These are phyloP conservation scores for Ustilago loliicola DNA, from an alignment of 1,284 basidiomycete species.

Conservation along the genomic window DNA sequence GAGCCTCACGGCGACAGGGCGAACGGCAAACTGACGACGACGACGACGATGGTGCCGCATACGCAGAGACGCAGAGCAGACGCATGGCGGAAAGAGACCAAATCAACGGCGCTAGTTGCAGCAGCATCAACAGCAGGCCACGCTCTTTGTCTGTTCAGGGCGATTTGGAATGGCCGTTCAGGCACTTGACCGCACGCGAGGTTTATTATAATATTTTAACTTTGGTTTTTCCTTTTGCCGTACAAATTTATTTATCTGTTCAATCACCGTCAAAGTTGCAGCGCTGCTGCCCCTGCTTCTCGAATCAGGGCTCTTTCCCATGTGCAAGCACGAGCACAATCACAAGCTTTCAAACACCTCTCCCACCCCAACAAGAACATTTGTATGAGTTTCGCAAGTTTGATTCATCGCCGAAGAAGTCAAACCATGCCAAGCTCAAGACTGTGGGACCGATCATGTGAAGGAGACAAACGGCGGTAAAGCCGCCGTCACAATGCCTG, in stretches of 20 bases:
- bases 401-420: no score
- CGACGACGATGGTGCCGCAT: neutral
- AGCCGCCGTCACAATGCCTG: neutral
- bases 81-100: neutral
- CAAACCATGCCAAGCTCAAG: no score
- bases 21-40: conserved; percentile 1
- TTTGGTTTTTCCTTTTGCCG: neutral
- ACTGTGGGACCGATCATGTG: neutral
- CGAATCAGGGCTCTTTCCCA: neutral
- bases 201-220: neutral
- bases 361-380: neutral
- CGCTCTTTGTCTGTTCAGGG: neutral
- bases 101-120: neutral
- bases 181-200: neutral
- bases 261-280: neutral
- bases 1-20: neutral
- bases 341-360: neutral
- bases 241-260: neutral
- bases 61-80: neutral
- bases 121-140: neutral
- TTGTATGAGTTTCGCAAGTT: neutral
- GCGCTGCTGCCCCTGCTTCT: neutral
- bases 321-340: neutral
- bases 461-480: neutral
- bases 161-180: neutral